Conservation (phyloP, 2,329 filamentous ascomycete genomes). For the Fusarium buharicum region DNA sequence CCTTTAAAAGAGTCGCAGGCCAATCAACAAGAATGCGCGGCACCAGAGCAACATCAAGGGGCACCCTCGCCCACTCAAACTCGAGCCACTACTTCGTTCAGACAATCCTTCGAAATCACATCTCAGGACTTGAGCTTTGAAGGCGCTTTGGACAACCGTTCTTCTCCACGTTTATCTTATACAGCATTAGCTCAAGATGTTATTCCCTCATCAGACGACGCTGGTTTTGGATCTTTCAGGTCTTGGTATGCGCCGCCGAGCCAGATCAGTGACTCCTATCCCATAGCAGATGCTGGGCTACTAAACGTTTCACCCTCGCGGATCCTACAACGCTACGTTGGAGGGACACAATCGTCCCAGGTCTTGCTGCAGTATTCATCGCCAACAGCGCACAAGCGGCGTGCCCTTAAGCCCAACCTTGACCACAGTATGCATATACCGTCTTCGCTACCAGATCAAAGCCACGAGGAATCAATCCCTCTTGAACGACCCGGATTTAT, state of each 20-base stretch:
- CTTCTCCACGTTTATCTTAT: conserved; percentile 47
- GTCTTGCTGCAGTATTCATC: conserved; percentile 38
- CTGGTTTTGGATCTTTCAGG: conserved; percentile 38
- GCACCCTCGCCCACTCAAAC: conserved; percentile 21
- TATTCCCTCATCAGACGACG: conserved; percentile 16
- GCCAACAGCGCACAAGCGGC: conserved; percentile 13
- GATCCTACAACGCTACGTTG: conserved; percentile 61
- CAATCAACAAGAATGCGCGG: conserved; percentile 3
- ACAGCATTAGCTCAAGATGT: background rate
- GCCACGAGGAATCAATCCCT: conserved; percentile 17
- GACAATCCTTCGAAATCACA: conserved; percentile 45
- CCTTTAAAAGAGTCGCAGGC: conserved; percentile 1
- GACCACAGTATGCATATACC: conserved; percentile 27
- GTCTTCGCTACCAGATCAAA: conserved; percentile 42
- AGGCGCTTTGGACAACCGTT: conserved; percentile 58
- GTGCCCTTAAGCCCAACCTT: background rate
- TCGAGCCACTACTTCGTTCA: conserved; percentile 25
- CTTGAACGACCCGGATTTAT: conserved; percentile 3
- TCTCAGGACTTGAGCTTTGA: conserved; percentile 57
- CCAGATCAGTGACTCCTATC: conserved; percentile 66
- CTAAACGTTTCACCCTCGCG: conserved; percentile 58
- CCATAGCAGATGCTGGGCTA: conserved; percentile 47
- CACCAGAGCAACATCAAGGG: conserved; percentile 1
- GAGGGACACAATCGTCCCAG: conserved; percentile 43
- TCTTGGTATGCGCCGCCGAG: conserved; percentile 60